Percentiles rank a stretch among this genome's conserved stretches.
phyloP scores from a whole-genome alignment of 2,329 filamentous ascomycete species.

The Scopulariopsis brevicaulis region DNA sequence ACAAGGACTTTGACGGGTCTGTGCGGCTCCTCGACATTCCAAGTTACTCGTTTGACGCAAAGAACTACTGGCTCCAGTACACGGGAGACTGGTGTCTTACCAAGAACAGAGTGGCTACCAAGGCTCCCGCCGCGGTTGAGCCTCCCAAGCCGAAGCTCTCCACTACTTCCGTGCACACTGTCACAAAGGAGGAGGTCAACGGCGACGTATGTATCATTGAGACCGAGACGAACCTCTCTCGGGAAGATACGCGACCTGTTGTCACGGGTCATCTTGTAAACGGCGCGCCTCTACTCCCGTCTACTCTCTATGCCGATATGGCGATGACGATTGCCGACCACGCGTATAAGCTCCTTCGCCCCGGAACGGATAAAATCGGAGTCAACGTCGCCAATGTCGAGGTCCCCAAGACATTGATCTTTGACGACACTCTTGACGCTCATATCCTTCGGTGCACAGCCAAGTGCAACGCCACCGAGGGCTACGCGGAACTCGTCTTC shows the following conservation, averaged over 20 bases:
- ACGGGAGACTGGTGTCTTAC: constrained; percentile 60
- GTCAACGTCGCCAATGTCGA: constrained; percentile 57
- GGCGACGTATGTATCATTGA: constrained; percentile 39
- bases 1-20: constrained; percentile 32
- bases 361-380: constrained; percentile 41
- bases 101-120: constrained; percentile 48
- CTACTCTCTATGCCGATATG: constrained; percentile 47
- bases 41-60: constrained; percentile 60
- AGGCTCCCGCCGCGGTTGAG: constrained; percentile 19
- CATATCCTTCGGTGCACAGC: constrained; percentile 52
- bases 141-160: constrained; percentile 43
- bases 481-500: constrained; percentile 43
- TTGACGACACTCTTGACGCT: constrained; percentile 27
- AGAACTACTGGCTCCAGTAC: constrained; percentile 58
- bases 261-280: constrained; percentile 59
- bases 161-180: constrained; percentile 53
- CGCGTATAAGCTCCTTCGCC: constrained; percentile 49
- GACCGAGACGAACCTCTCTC: constrained; percentile 54
- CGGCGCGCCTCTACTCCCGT: constrained; percentile 53
- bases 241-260: constrained; percentile 47
- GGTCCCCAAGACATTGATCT: constrained; percentile 59
- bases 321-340: constrained; percentile 52
- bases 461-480: constrained; percentile 43
- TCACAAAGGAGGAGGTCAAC: constrained; percentile 51
- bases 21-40: constrained; percentile 49